Base-by-base conservation (phyloP, 2,329 filamentous ascomycete genomes). In the Magnaporthiopsis poae region DNA sequence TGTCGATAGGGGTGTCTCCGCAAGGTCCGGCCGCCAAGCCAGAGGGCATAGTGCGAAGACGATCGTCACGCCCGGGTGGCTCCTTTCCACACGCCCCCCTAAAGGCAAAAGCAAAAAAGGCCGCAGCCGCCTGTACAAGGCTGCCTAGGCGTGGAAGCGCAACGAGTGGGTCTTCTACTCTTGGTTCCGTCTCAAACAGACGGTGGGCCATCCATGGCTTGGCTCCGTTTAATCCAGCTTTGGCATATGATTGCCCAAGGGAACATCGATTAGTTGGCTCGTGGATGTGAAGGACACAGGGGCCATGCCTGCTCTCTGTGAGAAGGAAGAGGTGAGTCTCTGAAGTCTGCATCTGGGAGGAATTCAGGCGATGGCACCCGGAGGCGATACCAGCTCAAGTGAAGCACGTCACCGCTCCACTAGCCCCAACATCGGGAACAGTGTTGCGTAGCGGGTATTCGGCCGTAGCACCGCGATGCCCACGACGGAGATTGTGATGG, bases 181-280 rank as follows among this genome's bases (percentile, higher is more conserved):
- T 56, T 56, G 46, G 46, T 56, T 11, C 29, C 61, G 61, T 62
- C 61, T 62, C 61, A 25, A 62, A n/a, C 2, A 62, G 61, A 39
- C 33, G 27, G 61, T 33, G n/a, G 25, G 18, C 29, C 61, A 39
- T 25, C 33, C 61, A 11, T 62, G 29, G 61, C 33, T 21, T 21
- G 61, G 33, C 61, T 62, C 61, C 61, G 61, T 62, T 62, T 25
- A 56, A 56, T 56, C 46, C 46, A 21, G n/a, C 46, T n/a, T 21
- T 56, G 46, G 21, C 21, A 7, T 21, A 25, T 21, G 46, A 56
- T 25, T 21, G 46, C 46, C 46, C 21, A n/a, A 56, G n/a, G 46
- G n/a, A 56, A 56, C 46, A 56, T n/a, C 46, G 46, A 21, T 11
- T 21, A 21, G n/a, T n/a, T 21, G 21, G 46, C 5, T 8, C 18